These are phyloP conservation scores for Allomyces macrogynus DNA, from an alignment of 192 early-diverging fungal species.

Conservation along the genomic window DNA sequence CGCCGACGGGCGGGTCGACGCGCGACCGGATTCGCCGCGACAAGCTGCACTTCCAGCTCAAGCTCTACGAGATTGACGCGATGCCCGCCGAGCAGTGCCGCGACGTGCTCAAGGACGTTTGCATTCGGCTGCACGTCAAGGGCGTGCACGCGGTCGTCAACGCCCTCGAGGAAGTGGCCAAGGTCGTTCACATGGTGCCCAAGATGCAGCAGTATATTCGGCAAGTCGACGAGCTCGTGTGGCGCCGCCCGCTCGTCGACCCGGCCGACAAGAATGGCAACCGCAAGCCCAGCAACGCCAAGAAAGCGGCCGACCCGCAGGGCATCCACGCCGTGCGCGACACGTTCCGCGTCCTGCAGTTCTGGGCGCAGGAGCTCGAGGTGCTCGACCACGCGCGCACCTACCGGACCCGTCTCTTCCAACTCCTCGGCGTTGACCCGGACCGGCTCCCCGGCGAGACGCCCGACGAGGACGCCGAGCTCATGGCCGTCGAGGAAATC, in stretches of 20 bases:
- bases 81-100: slow-evolving; percentile 11
- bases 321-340: background rate
- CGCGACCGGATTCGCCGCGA: slow-evolving; percentile 20
- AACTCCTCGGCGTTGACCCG: background rate
- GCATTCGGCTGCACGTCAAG: background rate
- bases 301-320: background rate
- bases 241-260: background rate
- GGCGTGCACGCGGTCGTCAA: background rate
- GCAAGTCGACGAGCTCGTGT: background rate
- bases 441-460: background rate
- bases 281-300: background rate
- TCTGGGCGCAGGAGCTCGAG: background rate
- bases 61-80: slow-evolving; percentile 17
- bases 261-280: background rate
- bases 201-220: slow-evolving; percentile 1
- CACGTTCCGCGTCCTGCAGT: background rate
- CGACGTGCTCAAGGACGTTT: slow-evolving; percentile 10
- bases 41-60: slow-evolving; percentile 15
- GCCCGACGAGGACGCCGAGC: background rate
- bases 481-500: background rate
- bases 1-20: slow-evolving; percentile 1
- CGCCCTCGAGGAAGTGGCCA: background rate
- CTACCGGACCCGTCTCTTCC: background rate
- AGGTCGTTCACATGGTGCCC: background rate
- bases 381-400: background rate